phyloP scores from a whole-genome alignment of 441 rosid genomes.

The Populus hybrid region DNA sequence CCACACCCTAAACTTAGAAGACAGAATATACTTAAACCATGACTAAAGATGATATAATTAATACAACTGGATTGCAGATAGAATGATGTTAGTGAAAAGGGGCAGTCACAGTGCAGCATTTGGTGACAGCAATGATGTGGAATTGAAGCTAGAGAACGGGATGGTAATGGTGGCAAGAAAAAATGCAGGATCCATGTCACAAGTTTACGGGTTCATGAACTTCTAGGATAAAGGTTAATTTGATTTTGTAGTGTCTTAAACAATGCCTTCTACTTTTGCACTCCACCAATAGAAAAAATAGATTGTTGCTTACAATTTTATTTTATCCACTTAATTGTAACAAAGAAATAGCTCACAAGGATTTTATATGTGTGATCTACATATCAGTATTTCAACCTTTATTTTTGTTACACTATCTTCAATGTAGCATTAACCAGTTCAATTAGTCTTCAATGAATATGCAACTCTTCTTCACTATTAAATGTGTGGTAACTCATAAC shows the following conservation, averaged over 20 bases:
- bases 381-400: background rate
- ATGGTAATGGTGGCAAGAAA: background rate
- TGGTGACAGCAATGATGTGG: background rate
- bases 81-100: background rate
- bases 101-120: background rate
- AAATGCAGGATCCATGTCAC: background rate
- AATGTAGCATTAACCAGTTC: background rate
- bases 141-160: background rate
- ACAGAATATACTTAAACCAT: too few relatives aligned
- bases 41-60: too few relatives aligned
- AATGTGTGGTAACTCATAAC: background rate
- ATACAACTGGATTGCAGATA: background rate
- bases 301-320: background rate
- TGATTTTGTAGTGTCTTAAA: background rate
- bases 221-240: background rate
- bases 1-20: background rate
- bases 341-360: background rate
- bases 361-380: background rate
- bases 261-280: background rate
- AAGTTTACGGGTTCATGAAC: background rate
- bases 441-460: background rate
- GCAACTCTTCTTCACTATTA: background rate
- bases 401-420: background rate
- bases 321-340: background rate
- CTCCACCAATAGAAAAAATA: background rate